These are phyloP conservation scores for Firmiana major DNA, from an alignment of 345 rosid genomes.

Conservation along the genomic window DNA sequence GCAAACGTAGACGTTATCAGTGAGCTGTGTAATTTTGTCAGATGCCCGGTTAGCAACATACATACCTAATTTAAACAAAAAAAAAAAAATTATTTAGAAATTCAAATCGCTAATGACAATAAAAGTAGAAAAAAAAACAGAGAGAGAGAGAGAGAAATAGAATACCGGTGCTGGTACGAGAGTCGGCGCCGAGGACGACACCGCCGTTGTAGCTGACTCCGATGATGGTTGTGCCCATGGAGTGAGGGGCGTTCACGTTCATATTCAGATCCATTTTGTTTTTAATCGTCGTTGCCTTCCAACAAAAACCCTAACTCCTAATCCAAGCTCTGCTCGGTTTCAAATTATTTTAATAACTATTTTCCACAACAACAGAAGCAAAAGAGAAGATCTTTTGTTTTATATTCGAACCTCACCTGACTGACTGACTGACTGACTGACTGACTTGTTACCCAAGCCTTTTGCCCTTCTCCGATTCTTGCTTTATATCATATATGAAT, in stretches of 20 bases:
- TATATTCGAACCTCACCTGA: too few relatives aligned
- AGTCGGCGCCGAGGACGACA: constrained; percentile 98
- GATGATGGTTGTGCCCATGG: constrained; percentile 97
- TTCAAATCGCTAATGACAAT: neutral
- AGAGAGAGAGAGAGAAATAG: neutral
- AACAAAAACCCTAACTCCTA: neutral
- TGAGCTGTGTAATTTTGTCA: constrained; percentile 89
- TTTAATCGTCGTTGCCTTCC: neutral
- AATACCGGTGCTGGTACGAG: constrained; percentile 97
- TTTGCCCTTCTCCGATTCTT: neutral
- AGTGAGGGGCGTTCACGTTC: constrained; percentile 67
- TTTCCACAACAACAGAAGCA: neutral
- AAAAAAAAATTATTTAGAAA: neutral
- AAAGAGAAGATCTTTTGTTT: too few relatives aligned
- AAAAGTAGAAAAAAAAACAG: neutral
- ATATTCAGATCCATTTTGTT: constrained; percentile 31
- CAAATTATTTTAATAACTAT: neutral
- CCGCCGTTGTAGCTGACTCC: constrained; percentile 98
- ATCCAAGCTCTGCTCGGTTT: neutral
- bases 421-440: neutral
- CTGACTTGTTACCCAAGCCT: neutral
- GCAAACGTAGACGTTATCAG: constrained; percentile 90
- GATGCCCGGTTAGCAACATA: constrained; percentile 94
- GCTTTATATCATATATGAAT: too few relatives aligned
- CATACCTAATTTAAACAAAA: constrained; percentile 42